A percentile compares a stretch with the other conserved stretches of the same genome.
phyloP scores from a whole-genome alignment of 192 early-diverging fungal species.

The Coemansia sp. region DNA sequence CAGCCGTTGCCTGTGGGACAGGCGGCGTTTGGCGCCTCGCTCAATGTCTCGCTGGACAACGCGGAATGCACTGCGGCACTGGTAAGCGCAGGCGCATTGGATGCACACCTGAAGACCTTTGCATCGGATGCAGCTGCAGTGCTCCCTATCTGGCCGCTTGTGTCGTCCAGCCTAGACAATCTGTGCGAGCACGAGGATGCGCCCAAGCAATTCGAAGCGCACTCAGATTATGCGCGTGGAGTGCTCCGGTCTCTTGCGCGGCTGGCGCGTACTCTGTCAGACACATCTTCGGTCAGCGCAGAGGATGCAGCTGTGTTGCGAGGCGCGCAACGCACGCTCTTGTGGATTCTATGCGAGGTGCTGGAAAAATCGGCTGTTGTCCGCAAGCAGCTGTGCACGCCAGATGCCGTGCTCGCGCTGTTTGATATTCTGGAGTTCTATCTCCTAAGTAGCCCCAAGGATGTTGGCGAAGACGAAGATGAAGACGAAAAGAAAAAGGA shows the following conservation, averaged over 20 bases:
- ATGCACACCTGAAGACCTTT: slow-evolving; percentile 21
- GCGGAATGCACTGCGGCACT: slow-evolving; percentile 21
- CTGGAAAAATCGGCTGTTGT: slow-evolving; percentile 35
- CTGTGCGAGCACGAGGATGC: slow-evolving; percentile 40
- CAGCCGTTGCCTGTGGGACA: slow-evolving; percentile 43
- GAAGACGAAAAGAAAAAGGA: not conserved
- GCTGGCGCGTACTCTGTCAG: slow-evolving; percentile 6
- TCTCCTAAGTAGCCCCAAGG: not conserved
- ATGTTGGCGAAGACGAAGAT: not conserved
- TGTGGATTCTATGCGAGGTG: slow-evolving; percentile 46
- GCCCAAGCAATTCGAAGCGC: slow-evolving; percentile 13
- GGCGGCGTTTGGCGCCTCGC: slow-evolving; percentile 44
- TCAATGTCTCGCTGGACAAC: slow-evolving; percentile 40
- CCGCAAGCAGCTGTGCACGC: slow-evolving; percentile 38
- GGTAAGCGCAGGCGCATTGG: slow-evolving; percentile 21
- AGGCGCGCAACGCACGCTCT: slow-evolving; percentile 36
- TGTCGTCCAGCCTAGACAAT: slow-evolving; percentile 36
- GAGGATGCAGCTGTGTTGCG: slow-evolving; percentile 1
- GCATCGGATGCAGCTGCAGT: not conserved
- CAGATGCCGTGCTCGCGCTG: slow-evolving; percentile 24
- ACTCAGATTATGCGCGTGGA: slow-evolving; percentile 11
- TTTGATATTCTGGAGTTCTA: slow-evolving; percentile 38
- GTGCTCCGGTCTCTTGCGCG: slow-evolving; percentile 21
- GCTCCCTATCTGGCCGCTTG: slow-evolving; percentile 19
- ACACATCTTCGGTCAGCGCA: not conserved